phyloP scores from a whole-genome alignment of 495 filamentous ascomycete genomes.

The Aspergillus funiculosus region DNA sequence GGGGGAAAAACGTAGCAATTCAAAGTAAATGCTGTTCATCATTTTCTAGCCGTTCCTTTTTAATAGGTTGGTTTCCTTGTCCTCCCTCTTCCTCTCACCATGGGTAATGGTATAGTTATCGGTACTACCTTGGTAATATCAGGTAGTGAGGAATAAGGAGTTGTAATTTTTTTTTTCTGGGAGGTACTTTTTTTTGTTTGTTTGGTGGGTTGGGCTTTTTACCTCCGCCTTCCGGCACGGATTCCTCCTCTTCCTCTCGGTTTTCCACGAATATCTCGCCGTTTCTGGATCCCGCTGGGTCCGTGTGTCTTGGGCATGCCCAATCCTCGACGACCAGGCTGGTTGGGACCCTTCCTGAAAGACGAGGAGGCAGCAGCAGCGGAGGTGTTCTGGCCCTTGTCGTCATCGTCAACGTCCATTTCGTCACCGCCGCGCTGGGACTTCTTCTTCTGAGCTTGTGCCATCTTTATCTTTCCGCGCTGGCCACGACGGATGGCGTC shows the following conservation, averaged over 20 bases:
- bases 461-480: conserved; percentile 84
- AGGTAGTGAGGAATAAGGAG: no score
- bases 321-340: conserved; percentile 38
- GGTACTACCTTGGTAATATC: no score
- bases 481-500: conserved; percentile 77
- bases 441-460: conserved; percentile 53
- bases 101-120: no score
- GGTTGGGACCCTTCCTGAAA: conserved; percentile 4
- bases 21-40: not conserved
- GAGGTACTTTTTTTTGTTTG: not conserved
- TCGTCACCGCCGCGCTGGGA: conserved; percentile 48
- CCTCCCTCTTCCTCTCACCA: no score
- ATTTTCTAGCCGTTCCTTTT: conserved; percentile 11
- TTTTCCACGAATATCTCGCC: conserved; percentile 16
- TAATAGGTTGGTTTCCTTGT: no score
- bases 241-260: conserved; percentile 17
- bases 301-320: conserved; percentile 43
- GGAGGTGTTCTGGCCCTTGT: conserved; percentile 5
- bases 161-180: not conserved
- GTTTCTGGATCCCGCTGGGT: conserved; percentile 37
- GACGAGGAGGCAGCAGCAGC: conserved; percentile 19
- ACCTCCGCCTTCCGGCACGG: conserved; percentile 24
- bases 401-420: conserved; percentile 64
- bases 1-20: not conserved
- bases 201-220: not conserved